Base-by-base conservation (phyloP, 176 grass and related monocot genomes). In the Zoysia pacifica region DNA sequence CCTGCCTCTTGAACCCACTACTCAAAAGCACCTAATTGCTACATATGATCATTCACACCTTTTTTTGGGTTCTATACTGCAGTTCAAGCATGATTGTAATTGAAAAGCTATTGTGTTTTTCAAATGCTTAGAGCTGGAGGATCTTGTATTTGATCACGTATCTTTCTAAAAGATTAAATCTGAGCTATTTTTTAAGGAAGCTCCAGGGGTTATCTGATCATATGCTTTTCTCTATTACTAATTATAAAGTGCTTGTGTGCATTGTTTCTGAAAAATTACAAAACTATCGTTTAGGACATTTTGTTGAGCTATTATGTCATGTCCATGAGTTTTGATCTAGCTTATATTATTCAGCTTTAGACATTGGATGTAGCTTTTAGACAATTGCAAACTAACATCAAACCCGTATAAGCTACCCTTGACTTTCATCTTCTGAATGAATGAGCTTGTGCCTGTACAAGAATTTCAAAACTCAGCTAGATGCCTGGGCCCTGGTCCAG, bases 1-100 rank as follows among this genome's bases (percentile, higher is more conserved):
- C 3, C 19, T 41, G 9, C 45, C 37, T 62, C 11, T 11, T 70
- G 42, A 42, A 70, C 54, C 4, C 28, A 11, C 50, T 11, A 67
- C 10, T 67, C 40, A 38, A 84, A 69, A 50, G 2, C 73, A 11
- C 4, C 11, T 79, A 60, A 59, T 28, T 61, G 42, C 45, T 14
- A 42, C 45, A 3, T 15, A 79, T 38, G 35, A 39, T 45, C 16
- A 12, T 10, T 10, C 4, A 50, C 48, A 53, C 45, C 40, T 70
- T 52, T 62, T 28, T 82, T 35, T 0, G 14, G 54, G 11, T 71
- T 53, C 45, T 14, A 36, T 81, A 9, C 47, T 48, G 58, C 1
- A 67, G 44, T 83, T 74, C 14, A 78, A 78, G 39, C 37, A 37
- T 68, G 46, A 46, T 62, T 20, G 4, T 36, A 47, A 84, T 74